Evolutionary conservation across 805 yeast species (phyloP), one percentile per base, ranked within the genome.

Genomic region (Starmera pachycereana): DNA sequence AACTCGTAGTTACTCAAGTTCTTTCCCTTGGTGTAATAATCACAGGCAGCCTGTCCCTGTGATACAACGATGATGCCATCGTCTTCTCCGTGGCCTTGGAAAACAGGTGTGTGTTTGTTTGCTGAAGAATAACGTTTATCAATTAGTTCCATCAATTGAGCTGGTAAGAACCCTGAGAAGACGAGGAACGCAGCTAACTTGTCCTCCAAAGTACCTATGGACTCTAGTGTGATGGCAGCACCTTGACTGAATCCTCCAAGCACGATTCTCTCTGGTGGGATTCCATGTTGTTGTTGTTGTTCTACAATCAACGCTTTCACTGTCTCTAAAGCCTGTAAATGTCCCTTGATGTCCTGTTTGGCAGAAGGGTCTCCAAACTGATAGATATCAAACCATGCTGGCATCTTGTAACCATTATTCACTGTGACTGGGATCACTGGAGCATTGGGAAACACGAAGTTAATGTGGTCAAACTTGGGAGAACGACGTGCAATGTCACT

Each of bases 231-330:
- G 10, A 90, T 44, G 2, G 95, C 88, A 37, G 87, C 94, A 40
- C 98, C 98, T 62, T 92, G 98, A 5, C 94, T 81, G 57, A 92
- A 92, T 0, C 98, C 98, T 30, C 97, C 97, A 42, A 92, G 66
- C n/a, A 92, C 65, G 36, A 92, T 82, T 39, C 82, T 74, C 13
- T 75, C 76, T 0, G 81, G 66, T 4, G 74, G 68, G 30, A 83
- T 71, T 9, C 81, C 76, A 7, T 51, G 49, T 8, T 71, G 72
- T 12, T 72, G 63, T 48, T 80, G 77, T 30, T 30, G 49, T 40
- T 76, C 76, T 16, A 69, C 57, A 34, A 82, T 66, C 46, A 70
- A 62, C 1, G 51, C 50, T 38, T 69, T 64, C 19, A 81, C 63
- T 4, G 60, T 49, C 1, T 68, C 66, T 35, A 76, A 62, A 11